Percentiles rank a stretch among this genome's conserved stretches.
phyloP scores from a whole-genome alignment of 2,329 filamentous ascomycete genomes.

The Leptographium wingfieldii region DNA sequence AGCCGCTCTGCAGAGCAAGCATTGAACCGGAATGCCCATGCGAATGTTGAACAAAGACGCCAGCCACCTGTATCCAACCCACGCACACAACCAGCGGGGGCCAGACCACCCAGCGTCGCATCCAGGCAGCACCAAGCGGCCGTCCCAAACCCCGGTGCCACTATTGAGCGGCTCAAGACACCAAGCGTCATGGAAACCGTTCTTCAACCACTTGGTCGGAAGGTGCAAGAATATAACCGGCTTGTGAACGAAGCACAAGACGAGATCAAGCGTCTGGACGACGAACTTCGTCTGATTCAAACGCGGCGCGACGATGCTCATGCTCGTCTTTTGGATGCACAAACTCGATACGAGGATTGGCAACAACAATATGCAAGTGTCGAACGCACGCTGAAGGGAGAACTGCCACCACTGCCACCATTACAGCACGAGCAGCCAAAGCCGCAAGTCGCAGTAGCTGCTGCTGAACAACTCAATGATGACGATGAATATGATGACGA shows the following conservation, averaged over 20 bases:
- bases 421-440: neutral
- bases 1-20: neutral
- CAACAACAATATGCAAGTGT: neutral
- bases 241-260: slow-evolving; percentile 1
- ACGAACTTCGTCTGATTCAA: neutral
- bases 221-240: slow-evolving; percentile 1
- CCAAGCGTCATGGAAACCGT: slow-evolving; percentile 1
- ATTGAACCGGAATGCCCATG: neutral
- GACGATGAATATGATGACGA: neutral
- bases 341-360: neutral
- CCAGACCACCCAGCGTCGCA: neutral
- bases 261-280: neutral
- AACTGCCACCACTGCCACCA: neutral
- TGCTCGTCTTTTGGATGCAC: neutral
- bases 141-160: neutral
- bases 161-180: neutral
- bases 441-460: neutral
- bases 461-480: neutral
- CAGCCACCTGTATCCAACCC: neutral
- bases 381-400: slow-evolving; percentile 1
- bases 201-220: neutral
- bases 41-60: neutral
- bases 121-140: neutral
- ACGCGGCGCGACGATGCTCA: neutral
- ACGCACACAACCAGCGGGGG: neutral